Base-by-base conservation (phyloP, 208 protist species). In the Leishmania lainsoni region DNA sequence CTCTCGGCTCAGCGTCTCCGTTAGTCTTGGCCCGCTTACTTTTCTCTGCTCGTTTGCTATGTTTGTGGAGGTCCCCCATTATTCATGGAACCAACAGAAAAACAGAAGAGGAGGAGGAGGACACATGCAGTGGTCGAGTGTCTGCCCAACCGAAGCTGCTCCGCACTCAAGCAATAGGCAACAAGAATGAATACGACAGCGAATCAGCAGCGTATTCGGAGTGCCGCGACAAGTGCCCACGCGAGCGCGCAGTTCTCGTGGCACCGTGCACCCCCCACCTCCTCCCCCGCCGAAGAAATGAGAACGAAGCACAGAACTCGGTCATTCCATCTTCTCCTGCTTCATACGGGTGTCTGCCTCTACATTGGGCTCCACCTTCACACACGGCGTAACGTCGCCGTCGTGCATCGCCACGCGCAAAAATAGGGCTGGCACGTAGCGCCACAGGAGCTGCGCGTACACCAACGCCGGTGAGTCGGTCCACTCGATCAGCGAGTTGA, bases 361-460 rank as follows among this genome's bases (percentile, higher is more conserved):
- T 26, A n/a, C 45, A 2, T 51, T 51, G 10, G 39, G 45, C 73
- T 81, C 82, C 6, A 22, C n/a, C 72, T 81, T 79, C 22, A 61
- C 49, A 51, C 35, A 73, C 69, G 10, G 69, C 45, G 74, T 51
- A 8, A 56, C 29, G 22, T 65, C 74, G 22, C 16, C 35, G 35
- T 76, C 77, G 32, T 56, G 59, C 73, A 81, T 86, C 20, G 82
- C 78, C 20, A 72, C 39, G 0, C 56, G 65, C 45, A 97, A 51
- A 58, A 93, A 88, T 17, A 86, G 87, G 20, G 89, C 74, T 4
- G 91, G 91, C 5, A 89, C 79, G 83, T 93, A 94, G 52, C 90
- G 91, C 92, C 94, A 97, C 73, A 97, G 72, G 35, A 96, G 84
- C 9, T 86, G 72, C n/a, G 94, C 90, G 76, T 94, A 97, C 20